Percentiles rank a stretch among this genome's conserved stretches.
These are phyloP conservation scores for Laguncularia racemosa DNA, from an alignment of 345 rosid species.

Conservation along the genomic window DNA sequence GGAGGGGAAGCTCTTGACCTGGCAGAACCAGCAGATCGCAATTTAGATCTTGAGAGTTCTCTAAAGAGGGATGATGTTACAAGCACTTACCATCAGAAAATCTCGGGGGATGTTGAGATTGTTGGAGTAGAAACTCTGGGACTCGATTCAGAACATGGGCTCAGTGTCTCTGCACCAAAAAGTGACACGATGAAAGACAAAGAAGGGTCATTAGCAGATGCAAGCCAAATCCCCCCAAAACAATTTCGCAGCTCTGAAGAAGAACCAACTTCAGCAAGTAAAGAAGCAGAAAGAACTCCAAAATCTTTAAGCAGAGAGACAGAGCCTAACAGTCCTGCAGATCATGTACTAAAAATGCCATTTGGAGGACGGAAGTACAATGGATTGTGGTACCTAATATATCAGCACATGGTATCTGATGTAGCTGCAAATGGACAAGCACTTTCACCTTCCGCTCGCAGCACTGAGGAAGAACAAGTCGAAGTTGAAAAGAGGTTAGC, in stretches of 20 bases:
- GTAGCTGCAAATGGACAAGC: constrained; percentile 32
- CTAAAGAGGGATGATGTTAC: constrained; percentile 3
- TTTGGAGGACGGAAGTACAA: constrained; percentile 42
- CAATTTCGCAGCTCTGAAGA: constrained; percentile 4
- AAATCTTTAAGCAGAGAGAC: constrained; percentile 10
- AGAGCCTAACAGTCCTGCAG: constrained; percentile 5
- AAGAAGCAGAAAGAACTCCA: constrained; percentile 14
- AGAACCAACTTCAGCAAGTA: constrained; percentile 8
- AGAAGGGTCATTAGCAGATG: background rate
- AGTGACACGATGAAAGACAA: background rate
- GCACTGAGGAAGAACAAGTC: constrained; percentile 12
- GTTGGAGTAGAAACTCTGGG: constrained; percentile 9
- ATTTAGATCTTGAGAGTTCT: background rate
- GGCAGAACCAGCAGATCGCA: constrained; percentile 1
- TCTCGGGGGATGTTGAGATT: constrained; percentile 6
- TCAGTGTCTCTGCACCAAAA: constrained; percentile 1
- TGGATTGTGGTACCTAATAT: constrained; percentile 64
- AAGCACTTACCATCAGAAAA: constrained; percentile 9
- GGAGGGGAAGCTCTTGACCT: no score
- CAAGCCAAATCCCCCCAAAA: background rate
- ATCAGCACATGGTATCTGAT: constrained; percentile 68
- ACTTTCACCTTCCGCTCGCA: constrained; percentile 17
- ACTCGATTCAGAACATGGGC: constrained; percentile 5
- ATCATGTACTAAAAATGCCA: constrained; percentile 15
- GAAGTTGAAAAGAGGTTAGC: constrained; percentile 8